A percentile compares a stretch with the other conserved stretches of the same genome.
phyloP scores from a whole-genome alignment of 331 rosid species.

The Arachis monticola region DNA sequence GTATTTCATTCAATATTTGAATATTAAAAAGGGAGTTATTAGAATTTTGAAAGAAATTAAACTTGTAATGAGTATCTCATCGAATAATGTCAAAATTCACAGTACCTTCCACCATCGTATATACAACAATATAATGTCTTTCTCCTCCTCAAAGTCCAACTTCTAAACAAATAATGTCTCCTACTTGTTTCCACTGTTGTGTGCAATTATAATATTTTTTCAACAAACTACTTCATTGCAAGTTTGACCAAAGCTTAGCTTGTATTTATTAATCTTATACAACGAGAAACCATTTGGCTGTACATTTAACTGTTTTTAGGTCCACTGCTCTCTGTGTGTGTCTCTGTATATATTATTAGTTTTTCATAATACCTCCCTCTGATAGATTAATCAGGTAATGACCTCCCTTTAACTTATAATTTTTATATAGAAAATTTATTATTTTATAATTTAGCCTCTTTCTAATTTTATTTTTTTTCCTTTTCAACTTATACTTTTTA shows the following conservation, averaged over 20 bases:
- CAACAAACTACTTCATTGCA: constrained; percentile 41
- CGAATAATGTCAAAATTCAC: constrained; percentile 30
- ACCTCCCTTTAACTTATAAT: too few relatives aligned
- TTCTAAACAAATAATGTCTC: constrained; percentile 35
- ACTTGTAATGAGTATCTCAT: constrained; percentile 31
- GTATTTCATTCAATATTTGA: neutral
- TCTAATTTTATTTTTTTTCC: too few relatives aligned
- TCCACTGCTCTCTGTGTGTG: too few relatives aligned
- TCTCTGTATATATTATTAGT: too few relatives aligned
- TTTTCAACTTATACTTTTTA: too few relatives aligned
- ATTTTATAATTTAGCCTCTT: too few relatives aligned
- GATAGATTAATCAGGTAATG: too few relatives aligned
- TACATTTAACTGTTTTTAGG: too few relatives aligned
- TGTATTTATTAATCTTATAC: too few relatives aligned
- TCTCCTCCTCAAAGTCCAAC: constrained; percentile 38
- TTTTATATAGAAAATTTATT: too few relatives aligned
- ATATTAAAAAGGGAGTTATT: constrained; percentile 3
- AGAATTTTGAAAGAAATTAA: constrained; percentile 28
- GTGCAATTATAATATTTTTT: constrained; percentile 37
- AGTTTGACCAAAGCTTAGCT: constrained; percentile 32
- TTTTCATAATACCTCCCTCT: too few relatives aligned
- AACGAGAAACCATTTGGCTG: too few relatives aligned
- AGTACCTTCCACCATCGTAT: constrained; percentile 39
- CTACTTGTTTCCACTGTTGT: constrained; percentile 37
- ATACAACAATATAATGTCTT: constrained; percentile 27